A percentile compares a stretch with the other conserved stretches of the same genome.
phyloP scores from a whole-genome alignment of 331 rosid species.

The Telfairia occidentalis region DNA sequence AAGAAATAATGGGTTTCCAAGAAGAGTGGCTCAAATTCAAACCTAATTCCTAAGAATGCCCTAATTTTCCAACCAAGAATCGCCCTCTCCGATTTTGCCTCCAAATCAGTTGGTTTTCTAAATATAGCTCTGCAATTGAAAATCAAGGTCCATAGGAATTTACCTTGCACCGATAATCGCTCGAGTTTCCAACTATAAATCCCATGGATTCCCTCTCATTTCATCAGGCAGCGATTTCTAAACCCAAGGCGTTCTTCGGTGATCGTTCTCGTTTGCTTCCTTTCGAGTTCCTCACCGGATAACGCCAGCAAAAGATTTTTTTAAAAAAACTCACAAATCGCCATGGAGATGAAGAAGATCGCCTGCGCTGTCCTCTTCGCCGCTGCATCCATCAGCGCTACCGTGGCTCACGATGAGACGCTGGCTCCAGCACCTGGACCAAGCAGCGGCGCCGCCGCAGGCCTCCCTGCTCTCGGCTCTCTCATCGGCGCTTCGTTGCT shows the following conservation, averaged over 20 bases:
- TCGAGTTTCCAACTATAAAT: constrained; percentile 14
- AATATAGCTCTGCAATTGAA: neutral
- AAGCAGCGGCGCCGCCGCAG: constrained; percentile 14
- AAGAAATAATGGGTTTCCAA: too few species aligned
- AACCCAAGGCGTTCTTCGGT: constrained; percentile 6
- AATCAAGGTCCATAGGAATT: neutral
- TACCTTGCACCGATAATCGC: neutral
- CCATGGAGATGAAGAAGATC: constrained; percentile 44
- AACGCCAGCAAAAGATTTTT: neutral
- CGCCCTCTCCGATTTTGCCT: neutral
- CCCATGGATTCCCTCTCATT: neutral
- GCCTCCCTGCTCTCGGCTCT: constrained; percentile 29
- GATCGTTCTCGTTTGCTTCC: neutral
- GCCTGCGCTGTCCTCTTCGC: constrained; percentile 29
- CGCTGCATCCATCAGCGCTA: constrained; percentile 29
- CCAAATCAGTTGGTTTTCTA: neutral
- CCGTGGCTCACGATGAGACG: constrained; percentile 20
- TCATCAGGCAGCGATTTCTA: constrained; percentile 13
- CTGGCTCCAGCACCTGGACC: constrained; percentile 27
- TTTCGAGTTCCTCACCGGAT: neutral
- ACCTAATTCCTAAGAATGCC: neutral
- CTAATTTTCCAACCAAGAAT: neutral
- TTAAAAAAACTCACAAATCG: neutral
- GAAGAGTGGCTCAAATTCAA: neutral
- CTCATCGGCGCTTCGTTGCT: constrained; percentile 32